Evolutionary conservation across 2,329 filamentous ascomycete species (phyloP), one percentile per base, ranked within the genome.

Genomic region (Ploettnerulaceae sp.): DNA sequence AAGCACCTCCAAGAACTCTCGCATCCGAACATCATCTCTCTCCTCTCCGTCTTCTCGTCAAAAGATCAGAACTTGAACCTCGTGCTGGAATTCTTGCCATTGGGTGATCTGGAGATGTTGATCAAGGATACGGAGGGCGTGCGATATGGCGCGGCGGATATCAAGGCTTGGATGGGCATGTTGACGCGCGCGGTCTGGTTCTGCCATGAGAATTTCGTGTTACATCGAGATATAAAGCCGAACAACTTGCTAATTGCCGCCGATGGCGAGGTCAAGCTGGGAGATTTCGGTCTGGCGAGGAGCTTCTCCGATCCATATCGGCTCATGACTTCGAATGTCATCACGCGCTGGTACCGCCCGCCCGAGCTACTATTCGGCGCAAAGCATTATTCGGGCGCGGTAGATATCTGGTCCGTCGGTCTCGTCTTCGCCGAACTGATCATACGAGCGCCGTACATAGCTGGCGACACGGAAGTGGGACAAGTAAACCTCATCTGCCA

Each of bases 131-230:
- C 78, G 22, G 77, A 83, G 35, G 72, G 73, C 44, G 83, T 96
- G 36, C 80, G 82, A 45, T 97, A 97, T 66, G 86, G 86, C 52
- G 79, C 81, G 8, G 86, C 87, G 14, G 93, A 98, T 66, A 89
- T 97, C 67, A 98, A 98, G 67, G 86, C 89, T 12, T 98, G 93
- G 93, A 95, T 96, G 84, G 87, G 86, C 54, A 97, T 97, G 93
- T 77, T 97, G n/a, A 79, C 79, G 21, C 82, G 91, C 32, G 93
- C 86, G 20, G 81, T 97, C 21, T 95, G 89, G 84, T 98, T 95
- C 73, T 97, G 93, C 67, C 93, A 98, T 67, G 87, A 90, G 64
- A 94, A 93, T 66, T 91, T 85, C 60, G 80, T 98, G 14, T 76
- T 98, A 22, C 93, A 98, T 69, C 87, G 93, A 59, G 93, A 98